Conservation (phyloP, 1,284 basidiomycete species). For the Mycena sp. region DNA sequence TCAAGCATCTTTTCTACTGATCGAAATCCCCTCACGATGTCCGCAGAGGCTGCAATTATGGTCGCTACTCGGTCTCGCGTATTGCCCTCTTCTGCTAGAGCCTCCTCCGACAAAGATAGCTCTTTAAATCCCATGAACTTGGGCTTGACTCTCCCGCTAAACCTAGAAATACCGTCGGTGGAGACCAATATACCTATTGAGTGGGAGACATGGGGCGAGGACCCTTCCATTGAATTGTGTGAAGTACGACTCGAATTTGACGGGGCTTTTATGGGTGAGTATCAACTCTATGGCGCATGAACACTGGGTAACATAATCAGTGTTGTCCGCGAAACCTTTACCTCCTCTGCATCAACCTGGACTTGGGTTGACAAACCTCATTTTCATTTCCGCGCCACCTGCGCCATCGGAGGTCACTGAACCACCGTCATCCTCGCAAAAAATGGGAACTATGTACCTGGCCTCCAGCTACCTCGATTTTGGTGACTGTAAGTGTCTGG, state of each 20-base stretch:
- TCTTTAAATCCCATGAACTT: slow-evolving; percentile 56
- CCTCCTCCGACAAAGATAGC: slow-evolving; percentile 37
- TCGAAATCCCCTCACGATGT: slow-evolving; percentile 1
- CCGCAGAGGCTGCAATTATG: slow-evolving; percentile 65
- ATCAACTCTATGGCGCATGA: neutral
- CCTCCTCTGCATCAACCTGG: slow-evolving; percentile 42
- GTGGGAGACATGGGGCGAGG: slow-evolving; percentile 73
- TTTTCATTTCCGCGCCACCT: slow-evolving; percentile 30
- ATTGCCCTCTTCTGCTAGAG: slow-evolving; percentile 46
- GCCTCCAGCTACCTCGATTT: slow-evolving; percentile 65
- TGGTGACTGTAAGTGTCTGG: slow-evolving; percentile 60
- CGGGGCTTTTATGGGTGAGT: slow-evolving; percentile 11
- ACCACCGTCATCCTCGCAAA: slow-evolving; percentile 24
- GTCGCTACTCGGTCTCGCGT: slow-evolving; percentile 70
- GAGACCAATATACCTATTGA: slow-evolving; percentile 50
- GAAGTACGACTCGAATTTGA: slow-evolving; percentile 59
- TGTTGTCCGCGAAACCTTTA: slow-evolving; percentile 32
- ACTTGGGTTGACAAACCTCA: slow-evolving; percentile 31
- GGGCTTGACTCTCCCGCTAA: slow-evolving; percentile 53
- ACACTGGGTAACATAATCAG: slow-evolving; percentile 23
- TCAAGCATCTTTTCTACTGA: neutral
- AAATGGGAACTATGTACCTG: slow-evolving; percentile 53
- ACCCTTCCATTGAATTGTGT: slow-evolving; percentile 66
- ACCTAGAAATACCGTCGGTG: slow-evolving; percentile 44
- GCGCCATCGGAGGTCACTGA: slow-evolving; percentile 13